Evolutionary conservation across 495 filamentous ascomycete genomes (phyloP).

Genomic region (Penicillium diatomitis): DNA sequence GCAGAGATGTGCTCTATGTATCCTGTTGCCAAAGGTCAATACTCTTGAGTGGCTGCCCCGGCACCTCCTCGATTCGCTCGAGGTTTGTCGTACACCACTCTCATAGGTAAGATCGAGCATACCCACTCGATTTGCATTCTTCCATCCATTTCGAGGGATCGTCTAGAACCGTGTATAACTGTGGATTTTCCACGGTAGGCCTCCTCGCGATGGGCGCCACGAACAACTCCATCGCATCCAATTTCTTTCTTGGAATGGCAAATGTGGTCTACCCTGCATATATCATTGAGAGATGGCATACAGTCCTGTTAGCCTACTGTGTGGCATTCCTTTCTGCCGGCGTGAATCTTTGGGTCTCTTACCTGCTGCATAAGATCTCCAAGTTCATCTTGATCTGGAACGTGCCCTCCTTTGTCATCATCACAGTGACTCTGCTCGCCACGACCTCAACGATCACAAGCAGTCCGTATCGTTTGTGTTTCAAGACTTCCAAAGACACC

Average conservation of each 20-base stretch:
- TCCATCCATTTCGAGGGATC: too few relatives aligned
- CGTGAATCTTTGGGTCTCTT: conserved; percentile 43
- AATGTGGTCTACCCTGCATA: conserved; percentile 45
- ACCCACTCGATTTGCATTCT: too few relatives aligned
- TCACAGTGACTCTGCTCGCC: conserved; percentile 43
- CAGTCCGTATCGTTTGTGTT: conserved; percentile 49
- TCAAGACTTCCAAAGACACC: conserved; percentile 45
- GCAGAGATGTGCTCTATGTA: conserved; percentile 50
- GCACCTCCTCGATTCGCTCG: conserved; percentile 42
- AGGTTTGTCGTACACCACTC: conserved; percentile 37
- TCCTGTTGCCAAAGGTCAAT: conserved; percentile 46
- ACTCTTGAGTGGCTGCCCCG: conserved; percentile 49
- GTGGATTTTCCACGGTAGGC: conserved; percentile 14
- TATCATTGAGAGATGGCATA: conserved; percentile 49
- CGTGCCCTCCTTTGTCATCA: conserved; percentile 41
- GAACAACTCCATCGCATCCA: conserved; percentile 48
- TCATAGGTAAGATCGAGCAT: conserved; percentile 27
- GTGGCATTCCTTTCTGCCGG: conserved; percentile 33
- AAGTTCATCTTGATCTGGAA: conserved; percentile 47
- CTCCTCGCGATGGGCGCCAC: conserved; percentile 49
- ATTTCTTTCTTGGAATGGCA: conserved; percentile 47
- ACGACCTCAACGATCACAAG: conserved; percentile 47
- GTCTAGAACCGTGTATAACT: too few relatives aligned
- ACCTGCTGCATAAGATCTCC: conserved; percentile 44
- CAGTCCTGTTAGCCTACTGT: conserved; percentile 42